These are phyloP conservation scores for Populus tremula DNA, from an alignment of 345 rosid species.

Conservation along the genomic window DNA sequence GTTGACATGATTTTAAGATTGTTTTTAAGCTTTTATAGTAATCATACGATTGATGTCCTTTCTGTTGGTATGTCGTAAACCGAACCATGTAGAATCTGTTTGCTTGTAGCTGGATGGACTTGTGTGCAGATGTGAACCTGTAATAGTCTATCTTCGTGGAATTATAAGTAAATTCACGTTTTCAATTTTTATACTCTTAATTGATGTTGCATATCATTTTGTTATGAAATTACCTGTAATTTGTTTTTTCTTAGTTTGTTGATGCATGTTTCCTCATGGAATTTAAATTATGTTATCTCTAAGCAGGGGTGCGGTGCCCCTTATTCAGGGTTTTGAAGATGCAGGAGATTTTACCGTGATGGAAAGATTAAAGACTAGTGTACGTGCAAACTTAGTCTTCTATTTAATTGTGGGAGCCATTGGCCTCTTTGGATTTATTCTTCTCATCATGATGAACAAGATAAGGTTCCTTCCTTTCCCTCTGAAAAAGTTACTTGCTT, in stretches of 20 bases:
- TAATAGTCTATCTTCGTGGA: not conserved
- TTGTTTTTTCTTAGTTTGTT: constrained; percentile 20
- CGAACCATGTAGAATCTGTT: not conserved
- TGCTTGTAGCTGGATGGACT: not conserved
- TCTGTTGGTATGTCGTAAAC: not conserved
- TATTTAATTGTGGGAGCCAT: constrained; percentile 83
- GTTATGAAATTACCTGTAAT: constrained; percentile 2
- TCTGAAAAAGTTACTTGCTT: constrained; percentile 7
- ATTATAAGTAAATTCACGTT: not conserved
- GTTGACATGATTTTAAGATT: not conserved
- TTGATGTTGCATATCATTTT: not conserved
- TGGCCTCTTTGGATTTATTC: constrained; percentile 89
- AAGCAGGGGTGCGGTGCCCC: constrained; percentile 99
- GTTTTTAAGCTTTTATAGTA: not conserved
- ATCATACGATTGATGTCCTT: not conserved
- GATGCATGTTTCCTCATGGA: constrained; percentile 41
- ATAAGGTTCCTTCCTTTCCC: constrained; percentile 39
- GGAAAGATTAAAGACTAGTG: constrained; percentile 88
- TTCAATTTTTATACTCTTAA: not conserved
- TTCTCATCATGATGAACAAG: constrained; percentile 68
- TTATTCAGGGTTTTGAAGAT: constrained; percentile 99
- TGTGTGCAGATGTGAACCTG: not conserved
- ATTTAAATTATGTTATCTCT: constrained; percentile 51
- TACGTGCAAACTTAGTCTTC: constrained; percentile 86
- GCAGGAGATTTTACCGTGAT: constrained; percentile 92